Percentiles rank a stretch among this genome's conserved stretches.
Evolutionary conservation across 495 filamentous ascomycete genomes (phyloP).

Genomic region (Talaromyces nanjingensis): DNA sequence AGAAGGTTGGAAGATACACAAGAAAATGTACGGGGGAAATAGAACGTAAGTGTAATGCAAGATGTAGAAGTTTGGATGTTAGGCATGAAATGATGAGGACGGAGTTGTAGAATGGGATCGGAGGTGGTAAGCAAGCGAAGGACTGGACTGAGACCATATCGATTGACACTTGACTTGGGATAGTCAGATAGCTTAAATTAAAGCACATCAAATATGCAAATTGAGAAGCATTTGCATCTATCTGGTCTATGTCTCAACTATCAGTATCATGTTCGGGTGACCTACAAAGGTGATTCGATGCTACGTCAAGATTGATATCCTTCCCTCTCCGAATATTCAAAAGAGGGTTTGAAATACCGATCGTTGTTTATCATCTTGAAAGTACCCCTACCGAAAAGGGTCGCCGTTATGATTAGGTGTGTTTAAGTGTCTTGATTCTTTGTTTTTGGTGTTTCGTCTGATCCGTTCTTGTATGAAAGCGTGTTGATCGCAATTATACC

Average conservation of each 20-base stretch:
- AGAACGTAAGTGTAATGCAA: slow-evolving; percentile 16
- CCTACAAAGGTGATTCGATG: too few relatives aligned
- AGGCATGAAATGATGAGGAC: slow-evolving; percentile 14
- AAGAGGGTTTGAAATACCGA: too few relatives aligned
- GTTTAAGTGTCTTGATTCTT: not conserved
- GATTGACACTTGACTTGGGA: too few relatives aligned
- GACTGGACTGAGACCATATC: not conserved
- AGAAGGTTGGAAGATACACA: slow-evolving; percentile 18
- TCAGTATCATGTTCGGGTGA: too few relatives aligned
- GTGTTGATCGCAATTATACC: not conserved
- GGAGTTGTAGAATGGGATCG: slow-evolving; percentile 13
- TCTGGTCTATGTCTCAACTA: too few relatives aligned
- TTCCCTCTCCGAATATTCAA: too few relatives aligned
- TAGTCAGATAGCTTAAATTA: too few relatives aligned
- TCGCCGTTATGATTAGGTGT: not conserved
- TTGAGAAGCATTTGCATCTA: too few relatives aligned
- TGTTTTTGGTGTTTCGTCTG: not conserved
- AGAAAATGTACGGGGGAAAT: slow-evolving; percentile 7
- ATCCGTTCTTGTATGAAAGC: not conserved
- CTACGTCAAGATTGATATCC: too few relatives aligned
- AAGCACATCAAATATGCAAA: too few relatives aligned
- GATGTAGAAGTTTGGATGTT: slow-evolving; percentile 17
- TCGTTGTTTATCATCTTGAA: not conserved
- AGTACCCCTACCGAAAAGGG: not conserved
- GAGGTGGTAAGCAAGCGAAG: not conserved